Evolutionary conservation across 352 stramenopile genomes (phyloP).

Genomic region (Ophiocytium majus): DNA sequence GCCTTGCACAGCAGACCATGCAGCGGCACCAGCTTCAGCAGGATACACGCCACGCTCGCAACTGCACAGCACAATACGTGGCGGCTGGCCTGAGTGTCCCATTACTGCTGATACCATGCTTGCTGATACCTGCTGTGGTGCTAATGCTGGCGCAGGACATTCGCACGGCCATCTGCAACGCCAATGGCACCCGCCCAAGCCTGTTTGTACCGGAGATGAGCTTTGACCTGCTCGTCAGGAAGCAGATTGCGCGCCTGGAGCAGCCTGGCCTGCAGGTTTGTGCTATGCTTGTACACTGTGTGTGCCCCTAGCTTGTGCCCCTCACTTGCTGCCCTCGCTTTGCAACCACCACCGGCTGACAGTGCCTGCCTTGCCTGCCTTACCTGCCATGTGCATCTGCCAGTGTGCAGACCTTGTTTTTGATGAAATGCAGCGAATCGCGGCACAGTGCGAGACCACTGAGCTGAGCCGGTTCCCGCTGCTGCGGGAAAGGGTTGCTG

Average conservation of each 20-base stretch:
- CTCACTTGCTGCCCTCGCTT: no score
- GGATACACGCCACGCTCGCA: no score
- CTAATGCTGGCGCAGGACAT: conserved; percentile 74
- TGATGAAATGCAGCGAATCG: conserved; percentile 93
- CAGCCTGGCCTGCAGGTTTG: conserved; percentile 63
- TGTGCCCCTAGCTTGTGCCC: no score
- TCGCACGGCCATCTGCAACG: conserved; percentile 96
- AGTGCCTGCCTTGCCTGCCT: no score
- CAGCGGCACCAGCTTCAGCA: background rate
- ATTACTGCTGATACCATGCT: no score
- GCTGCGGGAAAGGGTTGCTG: conserved; percentile 89
- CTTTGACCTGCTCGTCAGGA: conserved; percentile 95
- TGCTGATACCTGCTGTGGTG: background rate
- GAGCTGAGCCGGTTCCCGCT: conserved; percentile 91
- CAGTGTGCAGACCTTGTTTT: conserved; percentile 98
- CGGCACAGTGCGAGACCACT: conserved; percentile 81
- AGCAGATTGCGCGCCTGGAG: conserved; percentile 93
- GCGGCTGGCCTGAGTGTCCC: no score
- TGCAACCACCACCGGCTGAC: no score
- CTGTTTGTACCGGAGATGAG: conserved; percentile 98
- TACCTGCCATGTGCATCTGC: conserved; percentile 41
- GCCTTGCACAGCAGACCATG: background rate
- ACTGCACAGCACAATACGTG: no score
- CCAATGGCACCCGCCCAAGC: conserved; percentile 90
- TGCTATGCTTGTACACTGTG: no score